These are phyloP conservation scores for Colletotrichum sidae DNA, from an alignment of 2,329 filamentous ascomycete species.

Conservation along the genomic window DNA sequence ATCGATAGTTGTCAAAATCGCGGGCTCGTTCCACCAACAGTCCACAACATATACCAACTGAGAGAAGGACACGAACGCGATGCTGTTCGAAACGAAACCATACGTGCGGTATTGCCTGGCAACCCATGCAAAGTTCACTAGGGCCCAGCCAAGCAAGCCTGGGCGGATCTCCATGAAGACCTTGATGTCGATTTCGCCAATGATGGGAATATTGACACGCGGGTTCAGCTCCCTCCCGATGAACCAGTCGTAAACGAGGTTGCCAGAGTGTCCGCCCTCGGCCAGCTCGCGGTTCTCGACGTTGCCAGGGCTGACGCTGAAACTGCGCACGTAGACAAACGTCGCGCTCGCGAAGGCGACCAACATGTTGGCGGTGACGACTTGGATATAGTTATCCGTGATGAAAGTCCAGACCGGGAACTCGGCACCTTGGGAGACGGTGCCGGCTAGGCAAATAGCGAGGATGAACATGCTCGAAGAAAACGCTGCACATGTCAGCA, in stretches of 20 bases:
- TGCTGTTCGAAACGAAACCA: constrained; percentile 87
- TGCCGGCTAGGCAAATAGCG: constrained; percentile 78
- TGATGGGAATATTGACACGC: constrained; percentile 79
- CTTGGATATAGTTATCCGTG: constrained; percentile 87
- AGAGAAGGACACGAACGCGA: constrained; percentile 80
- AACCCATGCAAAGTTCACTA: constrained; percentile 86
- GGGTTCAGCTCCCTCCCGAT: constrained; percentile 97
- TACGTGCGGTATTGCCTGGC: constrained; percentile 89
- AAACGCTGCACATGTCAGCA: constrained; percentile 68
- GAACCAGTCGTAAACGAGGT: constrained; percentile 92
- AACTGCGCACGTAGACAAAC: constrained; percentile 86
- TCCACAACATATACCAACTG: constrained; percentile 89
- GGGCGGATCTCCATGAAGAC: constrained; percentile 91
- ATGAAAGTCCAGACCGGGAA: constrained; percentile 95
- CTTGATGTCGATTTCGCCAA: constrained; percentile 92
- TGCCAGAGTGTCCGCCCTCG: constrained; percentile 83
- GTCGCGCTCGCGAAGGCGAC: constrained; percentile 79
- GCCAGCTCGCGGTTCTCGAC: constrained; percentile 81
- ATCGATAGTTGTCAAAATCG: constrained; percentile 93
- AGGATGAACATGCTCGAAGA: constrained; percentile 80
- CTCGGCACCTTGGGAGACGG: constrained; percentile 79
- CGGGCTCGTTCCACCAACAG: constrained; percentile 86
- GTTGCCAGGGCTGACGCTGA: constrained; percentile 82
- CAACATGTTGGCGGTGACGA: constrained; percentile 85
- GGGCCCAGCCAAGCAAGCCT: constrained; percentile 88